Percentiles rank a stretch among this genome's conserved stretches.
Conservation (phyloP, 805 yeast genomes). For the Trichomonascus vanleenenianus region DNA sequence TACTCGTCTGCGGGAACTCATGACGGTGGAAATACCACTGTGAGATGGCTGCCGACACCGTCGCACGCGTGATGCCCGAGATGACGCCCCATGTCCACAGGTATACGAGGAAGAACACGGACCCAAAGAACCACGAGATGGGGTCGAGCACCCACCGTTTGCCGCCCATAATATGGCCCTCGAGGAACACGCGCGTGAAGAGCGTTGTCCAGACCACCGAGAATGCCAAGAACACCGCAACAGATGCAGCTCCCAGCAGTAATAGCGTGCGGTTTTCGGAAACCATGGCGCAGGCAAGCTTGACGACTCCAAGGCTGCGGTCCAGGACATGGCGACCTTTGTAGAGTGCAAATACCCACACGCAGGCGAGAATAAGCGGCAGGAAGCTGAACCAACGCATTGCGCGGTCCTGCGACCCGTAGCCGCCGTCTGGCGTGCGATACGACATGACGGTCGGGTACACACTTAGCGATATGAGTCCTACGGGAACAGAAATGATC, state of each 20-base stretch:
- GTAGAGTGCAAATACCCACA: slow-evolving; percentile 25
- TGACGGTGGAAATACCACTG: slow-evolving; percentile 33
- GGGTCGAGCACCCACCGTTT: slow-evolving; percentile 22
- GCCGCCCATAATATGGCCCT: slow-evolving; percentile 20
- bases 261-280: slow-evolving; percentile 26
- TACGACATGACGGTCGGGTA: slow-evolving; percentile 28
- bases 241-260: slow-evolving; percentile 23
- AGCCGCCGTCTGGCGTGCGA: slow-evolving; percentile 25
- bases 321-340: slow-evolving; percentile 21
- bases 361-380: slow-evolving; percentile 20
- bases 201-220: slow-evolving; percentile 31
- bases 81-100: slow-evolving; percentile 38
- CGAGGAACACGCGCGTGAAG: slow-evolving; percentile 27
- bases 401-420: slow-evolving; percentile 23
- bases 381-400: slow-evolving; percentile 27
- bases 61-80: slow-evolving; percentile 30
- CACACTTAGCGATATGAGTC: slow-evolving; percentile 19
- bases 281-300: slow-evolving; percentile 29
- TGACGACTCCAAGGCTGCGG: slow-evolving; percentile 30
- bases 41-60: slow-evolving; percentile 29
- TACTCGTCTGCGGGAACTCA: slow-evolving; percentile 16
- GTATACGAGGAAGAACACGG: slow-evolving; percentile 28
- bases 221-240: slow-evolving; percentile 24
- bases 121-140: slow-evolving; percentile 27
- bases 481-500: slow-evolving; percentile 24